These are phyloP conservation scores for Funneliformis mosseae DNA, from an alignment of 192 early-diverging fungal species.

Conservation along the genomic window DNA sequence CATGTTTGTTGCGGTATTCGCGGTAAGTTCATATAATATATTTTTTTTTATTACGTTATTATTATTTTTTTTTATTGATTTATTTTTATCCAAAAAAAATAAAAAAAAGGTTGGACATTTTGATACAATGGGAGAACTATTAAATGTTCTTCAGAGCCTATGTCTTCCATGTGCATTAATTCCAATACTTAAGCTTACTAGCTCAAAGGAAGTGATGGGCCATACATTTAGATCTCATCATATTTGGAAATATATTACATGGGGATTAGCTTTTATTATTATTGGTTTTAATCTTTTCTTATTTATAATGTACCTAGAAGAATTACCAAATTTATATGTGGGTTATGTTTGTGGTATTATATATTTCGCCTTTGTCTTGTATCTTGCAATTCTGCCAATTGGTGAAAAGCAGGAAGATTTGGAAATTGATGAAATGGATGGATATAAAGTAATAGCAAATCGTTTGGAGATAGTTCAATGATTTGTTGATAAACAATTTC, in stretches of 20 bases:
- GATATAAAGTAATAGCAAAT: background rate
- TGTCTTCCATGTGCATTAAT: constrained; percentile 67
- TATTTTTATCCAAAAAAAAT: background rate
- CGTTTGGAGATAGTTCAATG: background rate
- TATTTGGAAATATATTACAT: constrained; percentile 40
- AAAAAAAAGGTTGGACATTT: constrained; percentile 42
- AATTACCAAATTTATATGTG: constrained; percentile 30
- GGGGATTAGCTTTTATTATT: constrained; percentile 53
- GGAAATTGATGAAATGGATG: background rate
- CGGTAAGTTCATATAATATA: constrained; percentile 35
- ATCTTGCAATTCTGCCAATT: constrained; percentile 22
- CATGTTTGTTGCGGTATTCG: constrained; percentile 63
- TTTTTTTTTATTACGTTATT: background rate
- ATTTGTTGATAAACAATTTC: background rate
- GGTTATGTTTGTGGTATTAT: constrained; percentile 28
- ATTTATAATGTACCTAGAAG: constrained; percentile 41
- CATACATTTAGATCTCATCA: constrained; percentile 33
- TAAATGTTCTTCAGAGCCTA: constrained; percentile 71
- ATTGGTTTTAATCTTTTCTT: constrained; percentile 61
- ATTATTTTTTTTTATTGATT: background rate
- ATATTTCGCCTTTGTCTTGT: constrained; percentile 35
- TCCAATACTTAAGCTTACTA: constrained; percentile 62
- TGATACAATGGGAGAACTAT: constrained; percentile 67
- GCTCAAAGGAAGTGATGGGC: constrained; percentile 55
- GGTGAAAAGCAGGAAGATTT: background rate